Evolutionary conservation across 2,329 filamentous ascomycete species (phyloP).

Genomic region (Bipolaris zeicola): DNA sequence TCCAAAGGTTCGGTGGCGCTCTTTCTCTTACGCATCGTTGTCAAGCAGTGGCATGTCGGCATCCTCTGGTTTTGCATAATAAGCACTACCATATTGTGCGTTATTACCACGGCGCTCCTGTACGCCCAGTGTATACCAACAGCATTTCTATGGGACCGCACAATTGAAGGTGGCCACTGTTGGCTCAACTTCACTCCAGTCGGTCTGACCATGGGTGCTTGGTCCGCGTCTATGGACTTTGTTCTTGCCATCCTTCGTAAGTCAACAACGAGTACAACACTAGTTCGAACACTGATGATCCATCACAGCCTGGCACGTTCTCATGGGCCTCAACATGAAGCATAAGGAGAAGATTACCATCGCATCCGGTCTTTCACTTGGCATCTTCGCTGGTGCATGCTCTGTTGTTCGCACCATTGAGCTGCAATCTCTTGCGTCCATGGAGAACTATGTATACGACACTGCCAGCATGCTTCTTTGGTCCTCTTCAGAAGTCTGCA

Average conservation of each 20-base stretch:
- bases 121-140: slow-evolving; percentile 38
- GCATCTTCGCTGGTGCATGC: slow-evolving; percentile 42
- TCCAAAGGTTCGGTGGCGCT: slow-evolving; percentile 39
- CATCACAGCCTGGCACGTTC: slow-evolving; percentile 35
- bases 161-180: slow-evolving; percentile 31
- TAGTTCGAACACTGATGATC: neutral
- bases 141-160: slow-evolving; percentile 36
- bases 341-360: slow-evolving; percentile 43
- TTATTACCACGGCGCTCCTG: slow-evolving; percentile 33
- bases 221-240: slow-evolving; percentile 45
- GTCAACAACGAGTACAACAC: neutral
- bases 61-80: slow-evolving; percentile 41
- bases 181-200: slow-evolving; percentile 37
- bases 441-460: slow-evolving; percentile 41
- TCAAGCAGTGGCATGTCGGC: slow-evolving; percentile 34
- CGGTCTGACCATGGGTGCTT: slow-evolving; percentile 39
- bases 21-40: slow-evolving; percentile 41
- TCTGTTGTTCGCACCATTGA: slow-evolving; percentile 40
- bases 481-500: slow-evolving; percentile 51
- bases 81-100: slow-evolving; percentile 33
- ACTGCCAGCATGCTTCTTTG: slow-evolving; percentile 40
- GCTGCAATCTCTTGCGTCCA: slow-evolving; percentile 33
- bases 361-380: slow-evolving; percentile 37
- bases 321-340: slow-evolving; percentile 45
- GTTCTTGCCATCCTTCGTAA: slow-evolving; percentile 41